phyloP scores from a whole-genome alignment of 1,284 basidiomycete genomes.

The Anthracocystis walkeri region DNA sequence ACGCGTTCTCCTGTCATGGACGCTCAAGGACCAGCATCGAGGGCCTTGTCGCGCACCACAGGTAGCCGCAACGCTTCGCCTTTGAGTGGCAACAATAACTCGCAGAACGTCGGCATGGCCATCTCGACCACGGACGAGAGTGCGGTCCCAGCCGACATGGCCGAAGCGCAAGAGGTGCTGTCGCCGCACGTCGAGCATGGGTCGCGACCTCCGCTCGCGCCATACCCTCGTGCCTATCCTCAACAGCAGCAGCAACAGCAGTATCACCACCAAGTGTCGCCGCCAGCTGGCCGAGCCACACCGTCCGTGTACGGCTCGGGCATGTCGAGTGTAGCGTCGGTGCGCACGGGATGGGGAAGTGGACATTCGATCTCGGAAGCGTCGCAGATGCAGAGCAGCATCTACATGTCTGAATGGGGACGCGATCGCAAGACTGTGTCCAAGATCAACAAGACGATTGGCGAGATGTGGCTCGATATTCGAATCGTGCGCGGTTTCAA shows the following conservation, averaged over 20 bases:
- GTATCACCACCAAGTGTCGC: not conserved
- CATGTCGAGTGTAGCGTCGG: constrained; percentile 26
- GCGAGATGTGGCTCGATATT: constrained; percentile 56
- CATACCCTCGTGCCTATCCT: constrained; percentile 25
- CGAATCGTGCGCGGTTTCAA: constrained; percentile 39
- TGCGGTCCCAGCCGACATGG: constrained; percentile 27
- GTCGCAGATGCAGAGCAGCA: constrained; percentile 41
- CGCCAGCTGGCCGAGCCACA: constrained; percentile 9
- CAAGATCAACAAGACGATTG: constrained; percentile 61
- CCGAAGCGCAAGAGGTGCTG: constrained; percentile 19
- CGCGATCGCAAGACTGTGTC: constrained; percentile 48
- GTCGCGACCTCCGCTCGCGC: constrained; percentile 9
- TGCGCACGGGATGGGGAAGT: constrained; percentile 37
- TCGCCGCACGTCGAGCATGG: constrained; percentile 9
- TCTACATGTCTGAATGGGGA: constrained; percentile 52
- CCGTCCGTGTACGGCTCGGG: constrained; percentile 30
- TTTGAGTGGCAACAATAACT: constrained; percentile 16
- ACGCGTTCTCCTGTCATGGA: constrained; percentile 19
- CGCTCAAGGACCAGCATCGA: constrained; percentile 10
- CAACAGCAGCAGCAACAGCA: constrained; percentile 7
- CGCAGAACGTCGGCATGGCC: constrained; percentile 32
- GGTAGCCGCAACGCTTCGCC: constrained; percentile 38
- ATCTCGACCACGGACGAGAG: constrained; percentile 37
- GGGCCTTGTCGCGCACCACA: constrained; percentile 13
- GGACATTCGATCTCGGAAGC: constrained; percentile 44